A percentile compares a stretch with the other conserved stretches of the same genome.
Evolutionary conservation across 2,329 filamentous ascomycete species (phyloP).

Genomic region (Graphiopsis chlorocephala): DNA sequence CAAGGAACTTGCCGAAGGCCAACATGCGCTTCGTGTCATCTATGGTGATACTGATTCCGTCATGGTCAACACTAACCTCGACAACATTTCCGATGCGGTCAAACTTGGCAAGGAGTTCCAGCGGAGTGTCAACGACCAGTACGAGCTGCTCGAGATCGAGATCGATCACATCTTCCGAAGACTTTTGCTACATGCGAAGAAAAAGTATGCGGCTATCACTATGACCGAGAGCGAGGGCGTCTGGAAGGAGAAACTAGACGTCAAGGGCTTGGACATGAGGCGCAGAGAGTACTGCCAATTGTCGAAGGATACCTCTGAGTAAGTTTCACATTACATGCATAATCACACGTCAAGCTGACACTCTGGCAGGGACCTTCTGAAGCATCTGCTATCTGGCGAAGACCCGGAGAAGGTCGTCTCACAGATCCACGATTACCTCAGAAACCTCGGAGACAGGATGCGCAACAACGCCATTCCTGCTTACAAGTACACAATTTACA

Average conservation of each 20-base stretch:
- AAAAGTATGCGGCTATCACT: constrained; percentile 98
- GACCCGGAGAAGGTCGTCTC: constrained; percentile 84
- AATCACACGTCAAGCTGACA: constrained; percentile 19
- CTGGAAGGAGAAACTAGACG: constrained; percentile 90
- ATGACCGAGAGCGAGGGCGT: constrained; percentile 82
- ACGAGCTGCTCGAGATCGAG: constrained; percentile 90
- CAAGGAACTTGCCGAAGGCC: constrained; percentile 90
- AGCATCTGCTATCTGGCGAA: constrained; percentile 90
- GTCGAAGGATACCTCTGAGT: constrained; percentile 87
- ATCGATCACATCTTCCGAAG: constrained; percentile 97
- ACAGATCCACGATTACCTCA: constrained; percentile 89
- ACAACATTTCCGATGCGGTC: constrained; percentile 85
- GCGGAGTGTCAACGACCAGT: constrained; percentile 87
- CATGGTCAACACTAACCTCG: constrained; percentile 99
- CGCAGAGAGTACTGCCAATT: constrained; percentile 93
- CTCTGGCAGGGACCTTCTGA: constrained; percentile 65
- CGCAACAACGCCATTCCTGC: constrained; percentile 70
- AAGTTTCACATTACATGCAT: constrained; percentile 26
- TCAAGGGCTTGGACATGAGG: constrained; percentile 98
- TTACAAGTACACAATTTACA: constrained; percentile 95
- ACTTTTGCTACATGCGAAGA: constrained; percentile 92
- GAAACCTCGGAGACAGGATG: constrained; percentile 83
- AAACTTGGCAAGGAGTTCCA: constrained; percentile 95
- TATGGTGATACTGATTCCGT: constrained; percentile 99
- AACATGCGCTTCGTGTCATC: constrained; percentile 81